phyloP scores from a whole-genome alignment of 495 filamentous ascomycete species.

The Pseudevernia furfuracea region DNA sequence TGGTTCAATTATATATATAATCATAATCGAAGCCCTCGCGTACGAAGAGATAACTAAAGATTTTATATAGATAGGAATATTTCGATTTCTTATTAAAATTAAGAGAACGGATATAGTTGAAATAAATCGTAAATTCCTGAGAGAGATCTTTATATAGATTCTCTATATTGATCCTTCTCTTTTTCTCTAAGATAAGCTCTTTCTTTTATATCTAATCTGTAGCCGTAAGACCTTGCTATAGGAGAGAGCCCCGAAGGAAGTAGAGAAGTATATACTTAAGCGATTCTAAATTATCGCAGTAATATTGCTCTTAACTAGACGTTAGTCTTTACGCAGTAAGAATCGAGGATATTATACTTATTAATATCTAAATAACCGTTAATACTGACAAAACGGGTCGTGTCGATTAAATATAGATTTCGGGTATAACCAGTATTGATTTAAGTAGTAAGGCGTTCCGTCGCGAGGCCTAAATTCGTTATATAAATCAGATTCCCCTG shows the following conservation, averaged over 20 bases:
- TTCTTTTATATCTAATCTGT: neutral
- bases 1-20: conserved; percentile 31
- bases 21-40: conserved; percentile 30
- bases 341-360: conserved; percentile 18
- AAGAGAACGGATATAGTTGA: conserved; percentile 27
- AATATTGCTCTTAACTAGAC: conserved; percentile 30
- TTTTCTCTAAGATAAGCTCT: conserved; percentile 20
- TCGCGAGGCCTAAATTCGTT: too few species aligned
- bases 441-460: too few species aligned
- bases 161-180: conserved; percentile 18
- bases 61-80: conserved; percentile 22
- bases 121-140: conserved; percentile 21
- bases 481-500: too few species aligned
- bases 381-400: conserved; percentile 29
- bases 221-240: neutral
- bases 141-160: conserved; percentile 16
- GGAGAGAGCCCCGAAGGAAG: neutral
- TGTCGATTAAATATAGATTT: too few species aligned
- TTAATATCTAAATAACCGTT: conserved; percentile 33
- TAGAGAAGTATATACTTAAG: too few species aligned
- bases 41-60: conserved; percentile 27
- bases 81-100: conserved; percentile 27
- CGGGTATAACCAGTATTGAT: too few species aligned
- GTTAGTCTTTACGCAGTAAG: conserved; percentile 21
- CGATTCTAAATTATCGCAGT: conserved; percentile 36